Percentiles rank a stretch among this genome's conserved stretches.
Conservation (phyloP, 2,329 filamentous ascomycete genomes). For the Colletotrichum tamarilloi region DNA sequence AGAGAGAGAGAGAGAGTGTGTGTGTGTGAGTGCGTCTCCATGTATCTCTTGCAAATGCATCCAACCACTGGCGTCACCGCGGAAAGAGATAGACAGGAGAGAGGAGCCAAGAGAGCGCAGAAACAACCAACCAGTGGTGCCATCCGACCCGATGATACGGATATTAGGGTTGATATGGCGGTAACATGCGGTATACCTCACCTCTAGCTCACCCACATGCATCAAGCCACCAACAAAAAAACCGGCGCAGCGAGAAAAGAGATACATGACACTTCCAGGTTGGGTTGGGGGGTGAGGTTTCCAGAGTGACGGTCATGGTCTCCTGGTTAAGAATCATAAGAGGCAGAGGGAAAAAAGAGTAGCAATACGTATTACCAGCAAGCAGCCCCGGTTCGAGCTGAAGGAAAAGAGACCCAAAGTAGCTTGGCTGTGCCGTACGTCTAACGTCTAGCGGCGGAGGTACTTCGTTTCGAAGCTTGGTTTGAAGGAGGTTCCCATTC, state of each 20-base stretch:
- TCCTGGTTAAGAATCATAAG: background rate
- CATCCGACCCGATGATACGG: slow-evolving; percentile 15
- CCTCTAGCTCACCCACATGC: slow-evolving; percentile 25
- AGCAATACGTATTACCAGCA: too few relatives aligned
- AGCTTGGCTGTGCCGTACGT: slow-evolving; percentile 1
- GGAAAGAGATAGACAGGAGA: slow-evolving; percentile 27
- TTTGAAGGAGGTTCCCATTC: slow-evolving; percentile 38
- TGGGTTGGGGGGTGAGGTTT: background rate
- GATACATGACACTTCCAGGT: slow-evolving; percentile 4
- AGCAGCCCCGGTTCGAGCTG: slow-evolving; percentile 2
- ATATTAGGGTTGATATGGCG: slow-evolving; percentile 29
- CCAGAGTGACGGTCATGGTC: background rate
- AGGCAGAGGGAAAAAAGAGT: background rate
- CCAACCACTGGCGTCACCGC: slow-evolving; percentile 17
- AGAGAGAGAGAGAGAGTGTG: background rate
- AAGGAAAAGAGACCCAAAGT: background rate
- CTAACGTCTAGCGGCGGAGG: slow-evolving; percentile 7
- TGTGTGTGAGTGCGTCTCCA: slow-evolving; percentile 2
- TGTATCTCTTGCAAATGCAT: slow-evolving; percentile 19
- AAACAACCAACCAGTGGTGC: background rate
- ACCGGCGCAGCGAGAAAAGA: background rate
- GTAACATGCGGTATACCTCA: slow-evolving; percentile 2
- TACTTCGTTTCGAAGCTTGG: slow-evolving; percentile 34
- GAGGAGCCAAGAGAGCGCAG: background rate
- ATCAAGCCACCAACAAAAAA: slow-evolving; percentile 29